Base-by-base conservation (phyloP, 2,329 filamentous ascomycete genomes). In the Didymellaceae sp. region DNA sequence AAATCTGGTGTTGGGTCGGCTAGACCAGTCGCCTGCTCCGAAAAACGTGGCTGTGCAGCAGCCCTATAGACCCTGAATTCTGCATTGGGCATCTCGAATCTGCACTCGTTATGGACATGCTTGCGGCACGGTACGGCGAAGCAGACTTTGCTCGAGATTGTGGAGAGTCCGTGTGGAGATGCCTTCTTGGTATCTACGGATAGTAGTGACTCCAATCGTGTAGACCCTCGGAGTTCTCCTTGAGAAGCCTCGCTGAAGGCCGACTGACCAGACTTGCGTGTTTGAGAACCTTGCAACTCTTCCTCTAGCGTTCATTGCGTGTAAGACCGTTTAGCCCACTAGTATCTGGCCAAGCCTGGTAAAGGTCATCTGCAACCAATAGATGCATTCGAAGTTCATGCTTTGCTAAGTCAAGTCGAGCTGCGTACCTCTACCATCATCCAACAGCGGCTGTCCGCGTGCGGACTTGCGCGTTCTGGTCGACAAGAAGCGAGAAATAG, bases 381-480 rank as follows among this genome's bases (percentile, higher is more conserved):
- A 22, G 28, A n/a, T 10, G 17, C 18, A 6, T 21, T n/a, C 17
- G 6, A 22, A 14, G 8, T 24, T 6, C 18, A 32, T 20, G 46
- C 47, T 24, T 25, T 16, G 20, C 11, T 16, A 7, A 20, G 8
- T 20, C 11, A n/a, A 33, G 13, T 18, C 10, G 13, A 18, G 18
- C 14, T 21, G 39, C 37, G 10, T 35, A 28, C n/a, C 8, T 14
- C 21, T 9, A 41, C 24, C 17, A n/a, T 18, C 22, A 4, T 22
- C 24, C 30, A 37, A 21, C 22, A 18, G 25, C 10, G 10, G 21
- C 20, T 38, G 37, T 52, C 45, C 39, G 41, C 47, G 49, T 44
- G 20, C 32, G 32, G 31, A 51, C 45, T 60, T 66, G 54, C 63
- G 61, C 54, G 57, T 62, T 52, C 20, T 48, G 22, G 39, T 48